Conservation (phyloP, 108 stramenopile species). For the Discostella pseudostelligera region DNA sequence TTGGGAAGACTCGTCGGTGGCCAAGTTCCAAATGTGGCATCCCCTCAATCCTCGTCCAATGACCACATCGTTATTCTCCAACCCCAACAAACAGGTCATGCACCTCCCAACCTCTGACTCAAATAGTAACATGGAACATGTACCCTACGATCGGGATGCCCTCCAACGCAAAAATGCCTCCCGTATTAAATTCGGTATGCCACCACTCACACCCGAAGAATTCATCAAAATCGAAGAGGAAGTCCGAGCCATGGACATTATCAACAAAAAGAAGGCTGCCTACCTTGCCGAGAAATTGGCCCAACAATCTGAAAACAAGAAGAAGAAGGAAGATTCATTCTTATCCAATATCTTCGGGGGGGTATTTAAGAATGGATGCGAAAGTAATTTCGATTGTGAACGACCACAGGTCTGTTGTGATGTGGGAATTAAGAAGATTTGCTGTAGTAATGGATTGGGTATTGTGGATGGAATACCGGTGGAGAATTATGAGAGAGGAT, state of each 20-base stretch:
- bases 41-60: slow-evolving; percentile 12
- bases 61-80: slow-evolving; percentile 29
- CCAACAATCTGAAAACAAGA: slow-evolving; percentile 26
- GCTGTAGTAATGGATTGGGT: slow-evolving; percentile 57
- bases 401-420: slow-evolving; percentile 84
- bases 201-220: slow-evolving; percentile 74
- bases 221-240: slow-evolving; percentile 63
- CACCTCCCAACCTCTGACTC: neutral
- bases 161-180: slow-evolving; percentile 65
- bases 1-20: slow-evolving; percentile 5
- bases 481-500: slow-evolving; percentile 29
- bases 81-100: slow-evolving; percentile 21
- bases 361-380: slow-evolving; percentile 70
- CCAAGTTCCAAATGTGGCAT: slow-evolving; percentile 36
- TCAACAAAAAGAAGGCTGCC: slow-evolving; percentile 54
- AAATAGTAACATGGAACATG: neutral
- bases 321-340: slow-evolving; percentile 52
- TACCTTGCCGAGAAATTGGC: slow-evolving; percentile 30
- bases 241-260: slow-evolving; percentile 51
- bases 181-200: slow-evolving; percentile 73
- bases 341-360: slow-evolving; percentile 69
- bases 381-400: slow-evolving; percentile 78
- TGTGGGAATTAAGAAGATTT: slow-evolving; percentile 83
- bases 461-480: slow-evolving; percentile 46
- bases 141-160: slow-evolving; percentile 42